These are phyloP conservation scores for Debaryomyces sp. DNA, from an alignment of 1,139 yeast species.

Conservation along the genomic window DNA sequence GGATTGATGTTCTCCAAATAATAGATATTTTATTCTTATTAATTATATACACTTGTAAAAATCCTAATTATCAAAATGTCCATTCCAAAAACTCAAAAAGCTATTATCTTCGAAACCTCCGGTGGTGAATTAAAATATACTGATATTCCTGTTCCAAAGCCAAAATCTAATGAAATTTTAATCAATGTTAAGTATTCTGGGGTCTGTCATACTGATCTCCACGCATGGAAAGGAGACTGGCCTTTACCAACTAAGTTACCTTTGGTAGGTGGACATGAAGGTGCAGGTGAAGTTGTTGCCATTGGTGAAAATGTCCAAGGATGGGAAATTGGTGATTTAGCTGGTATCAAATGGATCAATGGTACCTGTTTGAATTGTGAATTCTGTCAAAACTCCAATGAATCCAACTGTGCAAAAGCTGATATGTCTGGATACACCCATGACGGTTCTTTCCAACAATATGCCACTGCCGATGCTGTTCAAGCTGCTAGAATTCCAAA, in stretches of 20 bases:
- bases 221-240: constrained; percentile 85
- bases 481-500: constrained; percentile 80
- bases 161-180: constrained; percentile 67
- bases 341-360: constrained; percentile 78
- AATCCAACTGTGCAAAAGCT: constrained; percentile 68
- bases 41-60: not conserved
- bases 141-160: constrained; percentile 68
- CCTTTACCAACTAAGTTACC: constrained; percentile 69
- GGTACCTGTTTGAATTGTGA: constrained; percentile 74
- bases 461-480: constrained; percentile 81
- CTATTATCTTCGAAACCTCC: constrained; percentile 38
- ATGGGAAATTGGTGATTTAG: constrained; percentile 70
- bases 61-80: constrained; percentile 15
- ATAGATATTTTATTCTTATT: not conserved
- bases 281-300: constrained; percentile 79
- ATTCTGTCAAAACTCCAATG: constrained; percentile 63
- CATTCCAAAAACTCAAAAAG: constrained; percentile 43
- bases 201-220: constrained; percentile 79
- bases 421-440: constrained; percentile 78
- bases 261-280: constrained; percentile 82
- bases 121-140: constrained; percentile 55
- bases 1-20: not conserved
- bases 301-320: constrained; percentile 66
- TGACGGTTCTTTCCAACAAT: constrained; percentile 81
- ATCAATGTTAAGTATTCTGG: constrained; percentile 74